Conservation (phyloP, 306 rosid species). For the Castanea mollissima region DNA sequence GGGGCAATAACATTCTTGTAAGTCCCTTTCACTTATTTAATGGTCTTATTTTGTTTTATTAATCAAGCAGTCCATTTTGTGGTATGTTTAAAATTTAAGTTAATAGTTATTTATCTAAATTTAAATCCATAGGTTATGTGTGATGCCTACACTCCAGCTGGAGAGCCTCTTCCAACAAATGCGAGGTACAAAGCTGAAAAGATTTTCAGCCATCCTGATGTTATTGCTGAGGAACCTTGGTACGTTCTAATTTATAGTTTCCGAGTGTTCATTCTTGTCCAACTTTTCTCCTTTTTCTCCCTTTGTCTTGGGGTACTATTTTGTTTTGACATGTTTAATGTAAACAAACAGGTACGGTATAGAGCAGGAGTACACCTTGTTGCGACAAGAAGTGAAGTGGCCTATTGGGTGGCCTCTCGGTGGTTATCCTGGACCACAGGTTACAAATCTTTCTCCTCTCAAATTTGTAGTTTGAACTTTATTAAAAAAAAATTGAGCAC, state of each 20-base stretch:
- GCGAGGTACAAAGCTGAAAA: slow-evolving; percentile 56
- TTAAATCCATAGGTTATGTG: slow-evolving; percentile 43
- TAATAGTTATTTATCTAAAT: neutral
- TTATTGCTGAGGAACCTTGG: slow-evolving; percentile 62
- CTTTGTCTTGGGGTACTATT: neutral
- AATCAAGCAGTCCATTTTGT: neutral
- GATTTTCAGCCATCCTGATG: slow-evolving; percentile 53
- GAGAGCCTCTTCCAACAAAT: slow-evolving; percentile 63
- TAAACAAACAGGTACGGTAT: slow-evolving; percentile 52
- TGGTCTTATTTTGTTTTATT: neutral
- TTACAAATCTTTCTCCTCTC: neutral
- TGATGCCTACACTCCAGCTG: slow-evolving; percentile 63
- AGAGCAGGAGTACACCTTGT: slow-evolving; percentile 63
- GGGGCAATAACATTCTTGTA: slow-evolving; percentile 60
- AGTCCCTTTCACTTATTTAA: slow-evolving; percentile 16
- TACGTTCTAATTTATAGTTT: neutral
- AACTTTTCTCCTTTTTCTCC: neutral
- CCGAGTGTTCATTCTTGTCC: neutral
- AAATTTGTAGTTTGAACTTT: neutral
- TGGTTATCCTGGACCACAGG: slow-evolving; percentile 66
- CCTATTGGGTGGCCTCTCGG: slow-evolving; percentile 76
- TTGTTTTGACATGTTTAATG: neutral
- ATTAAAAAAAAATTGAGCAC: no score
- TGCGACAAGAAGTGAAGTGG: slow-evolving; percentile 56
- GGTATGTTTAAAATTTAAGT: neutral